phyloP scores from a whole-genome alignment of 2,329 filamentous ascomycete species.

The Fusarium miscanthi region DNA sequence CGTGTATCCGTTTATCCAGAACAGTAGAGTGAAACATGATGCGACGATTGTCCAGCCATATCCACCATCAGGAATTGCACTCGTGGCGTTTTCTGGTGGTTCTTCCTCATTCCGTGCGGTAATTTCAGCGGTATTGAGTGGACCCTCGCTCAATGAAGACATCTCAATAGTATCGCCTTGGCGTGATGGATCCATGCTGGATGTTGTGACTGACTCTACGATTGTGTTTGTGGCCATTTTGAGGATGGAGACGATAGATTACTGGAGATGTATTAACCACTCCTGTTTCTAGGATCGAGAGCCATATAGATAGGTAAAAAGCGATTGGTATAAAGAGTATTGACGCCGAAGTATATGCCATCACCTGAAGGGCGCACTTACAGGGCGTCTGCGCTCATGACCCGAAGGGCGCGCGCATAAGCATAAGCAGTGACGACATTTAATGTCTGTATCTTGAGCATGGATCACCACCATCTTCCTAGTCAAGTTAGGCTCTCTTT shows the following conservation, averaged over 20 bases:
- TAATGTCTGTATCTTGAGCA: too few species aligned
- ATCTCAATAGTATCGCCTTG: background rate
- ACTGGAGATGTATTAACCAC: background rate
- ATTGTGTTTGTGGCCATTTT: background rate
- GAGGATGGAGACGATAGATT: too few species aligned
- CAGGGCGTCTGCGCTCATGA: background rate
- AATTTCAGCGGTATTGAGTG: background rate
- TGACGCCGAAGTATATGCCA: rapidly evolving
- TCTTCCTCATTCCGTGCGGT: background rate
- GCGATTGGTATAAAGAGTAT: rapidly evolving
- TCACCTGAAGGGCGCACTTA: background rate
- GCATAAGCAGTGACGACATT: background rate
- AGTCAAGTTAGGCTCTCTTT: background rate
- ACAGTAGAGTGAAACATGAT: background rate
- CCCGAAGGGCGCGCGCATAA: background rate
- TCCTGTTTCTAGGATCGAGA: rapidly evolving
- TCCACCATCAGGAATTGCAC: constrained; percentile 2
- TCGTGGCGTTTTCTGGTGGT: constrained; percentile 1
- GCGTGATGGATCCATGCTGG: background rate
- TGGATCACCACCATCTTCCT: background rate
- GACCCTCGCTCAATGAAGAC: background rate
- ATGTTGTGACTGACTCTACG: background rate
- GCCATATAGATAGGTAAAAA: background rate
- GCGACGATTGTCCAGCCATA: constrained; percentile 19
- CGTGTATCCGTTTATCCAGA: constrained; percentile 9